phyloP scores from a whole-genome alignment of 1,284 basidiomycete species.

The Cutaneotrichosporon cyanovorans region DNA sequence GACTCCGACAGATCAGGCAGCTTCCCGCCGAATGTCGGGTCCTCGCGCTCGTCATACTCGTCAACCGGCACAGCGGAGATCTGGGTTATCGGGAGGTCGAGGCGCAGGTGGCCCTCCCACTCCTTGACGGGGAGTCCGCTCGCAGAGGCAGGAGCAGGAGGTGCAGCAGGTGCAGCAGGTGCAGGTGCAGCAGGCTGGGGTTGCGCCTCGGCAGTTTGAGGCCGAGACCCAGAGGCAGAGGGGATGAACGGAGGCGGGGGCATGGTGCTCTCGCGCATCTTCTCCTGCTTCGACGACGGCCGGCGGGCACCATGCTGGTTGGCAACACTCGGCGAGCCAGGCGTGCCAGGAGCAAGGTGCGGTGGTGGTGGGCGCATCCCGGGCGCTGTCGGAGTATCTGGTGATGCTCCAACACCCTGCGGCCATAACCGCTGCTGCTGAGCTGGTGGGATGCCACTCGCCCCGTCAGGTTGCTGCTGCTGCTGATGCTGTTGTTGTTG shows the following conservation, averaged over 20 bases:
- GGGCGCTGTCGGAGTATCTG: constrained; percentile 9
- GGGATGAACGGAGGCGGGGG: constrained; percentile 38
- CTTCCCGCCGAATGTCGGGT: constrained; percentile 45
- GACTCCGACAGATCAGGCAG: constrained; percentile 54
- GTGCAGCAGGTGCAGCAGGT: constrained; percentile 19
- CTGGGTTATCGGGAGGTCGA: constrained; percentile 58
- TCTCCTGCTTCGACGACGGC: constrained; percentile 3
- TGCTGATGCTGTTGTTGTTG: not conserved
- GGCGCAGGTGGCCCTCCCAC: constrained; percentile 45
- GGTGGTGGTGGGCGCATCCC: constrained; percentile 21
- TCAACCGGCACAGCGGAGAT: constrained; percentile 58
- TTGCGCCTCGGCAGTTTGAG: constrained; percentile 18
- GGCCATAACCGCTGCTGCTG: constrained; percentile 19
- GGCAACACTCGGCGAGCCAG: constrained; percentile 10
- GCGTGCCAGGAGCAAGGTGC: constrained; percentile 15
- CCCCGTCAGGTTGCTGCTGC: not conserved
- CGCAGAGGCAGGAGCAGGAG: constrained; percentile 19
- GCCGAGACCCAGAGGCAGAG: constrained; percentile 6
- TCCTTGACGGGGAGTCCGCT: constrained; percentile 33
- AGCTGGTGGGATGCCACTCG: constrained; percentile 9
- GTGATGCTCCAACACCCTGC: constrained; percentile 4
- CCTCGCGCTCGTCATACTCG: constrained; percentile 45
- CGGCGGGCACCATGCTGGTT: constrained; percentile 9
- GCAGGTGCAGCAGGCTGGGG: constrained; percentile 33
- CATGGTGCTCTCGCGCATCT: constrained; percentile 20